phyloP scores from a whole-genome alignment of 768 basidiomycete species.

The Mycena galericulata region DNA sequence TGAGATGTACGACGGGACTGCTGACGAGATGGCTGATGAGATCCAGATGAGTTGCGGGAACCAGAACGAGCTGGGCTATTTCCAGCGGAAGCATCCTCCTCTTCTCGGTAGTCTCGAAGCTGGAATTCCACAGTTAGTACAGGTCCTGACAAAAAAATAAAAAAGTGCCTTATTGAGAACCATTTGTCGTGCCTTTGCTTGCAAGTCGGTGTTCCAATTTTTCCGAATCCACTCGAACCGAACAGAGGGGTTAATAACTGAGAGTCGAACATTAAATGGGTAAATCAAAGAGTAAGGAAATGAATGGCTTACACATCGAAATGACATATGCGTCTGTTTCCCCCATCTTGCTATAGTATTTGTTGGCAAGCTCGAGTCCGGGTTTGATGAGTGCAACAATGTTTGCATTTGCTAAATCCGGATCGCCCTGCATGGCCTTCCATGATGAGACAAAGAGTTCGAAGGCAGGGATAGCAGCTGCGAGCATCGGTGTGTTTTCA shows the following conservation, averaged over 20 bases:
- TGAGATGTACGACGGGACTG: too few relatives aligned
- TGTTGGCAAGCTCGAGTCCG: conserved; percentile 3
- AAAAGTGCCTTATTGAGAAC: neutral
- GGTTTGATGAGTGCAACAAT: conserved; percentile 7
- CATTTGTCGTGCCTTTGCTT: neutral
- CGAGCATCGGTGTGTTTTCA: conserved; percentile 10
- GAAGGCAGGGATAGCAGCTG: conserved; percentile 7
- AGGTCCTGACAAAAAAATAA: neutral
- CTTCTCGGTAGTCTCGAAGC: too few relatives aligned
- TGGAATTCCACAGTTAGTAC: too few relatives aligned
- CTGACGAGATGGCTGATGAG: too few relatives aligned
- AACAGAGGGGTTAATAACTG: neutral
- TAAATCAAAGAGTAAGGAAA: neutral
- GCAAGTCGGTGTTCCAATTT: neutral
- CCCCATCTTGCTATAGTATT: conserved; percentile 11
- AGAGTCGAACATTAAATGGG: neutral
- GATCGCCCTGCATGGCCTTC: conserved; percentile 3
- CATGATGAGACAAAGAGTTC: conserved; percentile 3
- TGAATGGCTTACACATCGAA: neutral
- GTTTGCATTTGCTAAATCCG: neutral
- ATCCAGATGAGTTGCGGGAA: too few relatives aligned
- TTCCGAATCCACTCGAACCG: neutral
- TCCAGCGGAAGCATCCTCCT: too few relatives aligned
- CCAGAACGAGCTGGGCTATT: too few relatives aligned
- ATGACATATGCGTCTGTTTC: neutral